A percentile compares a stretch with the other conserved stretches of the same genome.
Conservation (phyloP, 805 yeast genomes). For the Starmera quercuum region DNA sequence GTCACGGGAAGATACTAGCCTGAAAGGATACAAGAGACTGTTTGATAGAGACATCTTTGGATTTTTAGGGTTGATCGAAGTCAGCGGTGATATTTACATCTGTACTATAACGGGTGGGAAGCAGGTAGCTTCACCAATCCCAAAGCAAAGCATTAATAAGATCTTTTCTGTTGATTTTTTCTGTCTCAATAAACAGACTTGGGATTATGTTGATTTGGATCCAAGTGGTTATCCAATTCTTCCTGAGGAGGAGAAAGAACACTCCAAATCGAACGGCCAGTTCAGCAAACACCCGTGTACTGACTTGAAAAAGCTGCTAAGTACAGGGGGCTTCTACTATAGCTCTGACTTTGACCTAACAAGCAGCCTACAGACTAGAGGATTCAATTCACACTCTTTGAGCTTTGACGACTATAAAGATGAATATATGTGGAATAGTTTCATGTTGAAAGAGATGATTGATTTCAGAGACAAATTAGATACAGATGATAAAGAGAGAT, state of each 20-base stretch:
- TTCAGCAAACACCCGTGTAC: constrained; percentile 56
- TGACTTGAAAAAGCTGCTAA: constrained; percentile 66
- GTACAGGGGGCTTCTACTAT: constrained; percentile 87
- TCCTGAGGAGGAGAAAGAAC: constrained; percentile 26
- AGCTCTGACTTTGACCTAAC: constrained; percentile 91
- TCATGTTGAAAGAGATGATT: constrained; percentile 77
- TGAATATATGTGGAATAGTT: constrained; percentile 96
- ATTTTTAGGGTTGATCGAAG: constrained; percentile 72
- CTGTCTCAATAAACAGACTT: constrained; percentile 58
- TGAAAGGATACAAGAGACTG: constrained; percentile 32
- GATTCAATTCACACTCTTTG: constrained; percentile 38
- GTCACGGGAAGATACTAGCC: constrained; percentile 28
- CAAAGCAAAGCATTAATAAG: constrained; percentile 70
- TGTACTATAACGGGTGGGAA: constrained; percentile 73
- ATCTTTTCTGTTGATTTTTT: constrained; percentile 84
- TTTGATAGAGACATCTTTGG: constrained; percentile 47
- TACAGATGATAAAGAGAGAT: constrained; percentile 41
- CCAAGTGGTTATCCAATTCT: constrained; percentile 56
- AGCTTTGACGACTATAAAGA: constrained; percentile 59
- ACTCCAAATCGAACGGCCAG: constrained; percentile 4
- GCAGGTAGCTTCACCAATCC: constrained; percentile 76
- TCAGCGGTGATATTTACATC: constrained; percentile 60
- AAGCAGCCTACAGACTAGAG: constrained; percentile 73
- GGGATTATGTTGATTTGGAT: constrained; percentile 77
- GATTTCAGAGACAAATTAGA: constrained; percentile 68